A percentile compares a stretch with the other conserved stretches of the same genome.
These are phyloP conservation scores for Pyricularia pennisetigena DNA, from an alignment of 2,329 filamentous ascomycete genomes.

Conservation along the genomic window DNA sequence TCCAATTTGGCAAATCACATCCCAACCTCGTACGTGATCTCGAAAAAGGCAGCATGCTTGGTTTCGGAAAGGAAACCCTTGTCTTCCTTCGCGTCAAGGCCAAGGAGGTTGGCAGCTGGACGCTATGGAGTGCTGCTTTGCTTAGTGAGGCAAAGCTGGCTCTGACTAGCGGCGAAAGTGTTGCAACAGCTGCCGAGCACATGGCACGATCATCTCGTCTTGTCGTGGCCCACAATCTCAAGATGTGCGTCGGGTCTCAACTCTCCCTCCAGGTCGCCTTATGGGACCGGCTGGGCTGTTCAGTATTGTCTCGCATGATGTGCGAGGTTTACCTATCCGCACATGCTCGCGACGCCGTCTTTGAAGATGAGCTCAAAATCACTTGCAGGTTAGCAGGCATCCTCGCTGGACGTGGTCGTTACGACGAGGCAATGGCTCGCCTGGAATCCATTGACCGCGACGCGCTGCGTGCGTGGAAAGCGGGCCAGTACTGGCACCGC, in stretches of 20 bases:
- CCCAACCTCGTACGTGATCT: slow-evolving; percentile 62
- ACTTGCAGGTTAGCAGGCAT: slow-evolving; percentile 61
- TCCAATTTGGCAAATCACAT: slow-evolving; percentile 79
- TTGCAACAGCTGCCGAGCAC: slow-evolving; percentile 58
- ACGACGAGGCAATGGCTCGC: slow-evolving; percentile 54
- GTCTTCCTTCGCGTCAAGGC: slow-evolving; percentile 78
- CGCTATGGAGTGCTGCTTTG: slow-evolving; percentile 71
- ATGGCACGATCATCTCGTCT: slow-evolving; percentile 77
- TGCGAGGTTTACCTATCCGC: slow-evolving; percentile 70
- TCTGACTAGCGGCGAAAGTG: slow-evolving; percentile 60
- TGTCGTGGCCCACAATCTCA: slow-evolving; percentile 66
- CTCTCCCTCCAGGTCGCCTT: slow-evolving; percentile 57
- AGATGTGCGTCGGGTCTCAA: slow-evolving; percentile 62
- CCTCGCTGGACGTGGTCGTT: slow-evolving; percentile 57
- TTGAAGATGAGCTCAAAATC: slow-evolving; percentile 72
- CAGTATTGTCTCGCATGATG: slow-evolving; percentile 43
- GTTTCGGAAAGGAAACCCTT: slow-evolving; percentile 70
- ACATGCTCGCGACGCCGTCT: slow-evolving; percentile 45
- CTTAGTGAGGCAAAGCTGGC: slow-evolving; percentile 78
- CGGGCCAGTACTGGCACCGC: slow-evolving; percentile 4
- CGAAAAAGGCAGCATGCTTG: slow-evolving; percentile 53
- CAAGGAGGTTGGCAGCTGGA: slow-evolving; percentile 78
- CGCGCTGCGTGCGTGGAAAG: slow-evolving; percentile 7
- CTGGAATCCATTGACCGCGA: slow-evolving; percentile 32
- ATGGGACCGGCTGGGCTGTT: slow-evolving; percentile 64